Evolutionary conservation across 2,329 filamentous ascomycete species (phyloP), one percentile per base, ranked within the genome.

Genomic region (Esteya vermicola): DNA sequence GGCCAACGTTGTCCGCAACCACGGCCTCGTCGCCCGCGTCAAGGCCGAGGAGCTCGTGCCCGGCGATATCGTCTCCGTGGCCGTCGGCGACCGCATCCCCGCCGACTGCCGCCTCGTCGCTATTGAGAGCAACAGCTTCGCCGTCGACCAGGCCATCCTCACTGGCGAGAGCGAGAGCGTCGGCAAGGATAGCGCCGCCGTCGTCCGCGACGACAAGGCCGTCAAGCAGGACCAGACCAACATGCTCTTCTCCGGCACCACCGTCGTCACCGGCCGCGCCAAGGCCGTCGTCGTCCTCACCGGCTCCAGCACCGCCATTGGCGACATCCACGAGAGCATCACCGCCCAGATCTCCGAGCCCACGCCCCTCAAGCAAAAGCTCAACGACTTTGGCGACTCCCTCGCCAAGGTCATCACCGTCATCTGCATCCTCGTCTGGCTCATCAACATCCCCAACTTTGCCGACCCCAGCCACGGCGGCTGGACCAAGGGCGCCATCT

Each of bases 81-180:
- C 86, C 16, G 83, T 98, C 45, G 91, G 91, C 51, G 86, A 95
- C 59, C 81, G 89, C 50, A 81, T 98, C 41, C 91, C 91, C 18
- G 91, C 91, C 43, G 91, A 98, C 58, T 98, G 91, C 68, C 77
- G 93, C 52, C 61, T 96, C 36, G 59, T 98, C 42, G 72, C 82
- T 23, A 85, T 98, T 51, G 83, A 93, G 56, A 96, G 89, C 74
- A 98, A 98, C 68, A 93, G 81, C 63, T 98, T 98, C 64, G 77
- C 83, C 27, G 79, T 98, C 44, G 93, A 98, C 62, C 91, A 98
- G 65, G 91, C 91, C 42, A 89, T 98, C 55, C 68, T 98, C 54
- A 98, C 91, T 1, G 91, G 91, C 53, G 91, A 98, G 65, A 95
- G 89, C 57, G 88, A 96, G 65, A 96, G 89, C 58, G 89, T 98